Percentiles rank a stretch among this genome's conserved stretches.
These are phyloP conservation scores for Lactifluus rugatus DNA, from an alignment of 768 basidiomycete genomes.

Conservation along the genomic window DNA sequence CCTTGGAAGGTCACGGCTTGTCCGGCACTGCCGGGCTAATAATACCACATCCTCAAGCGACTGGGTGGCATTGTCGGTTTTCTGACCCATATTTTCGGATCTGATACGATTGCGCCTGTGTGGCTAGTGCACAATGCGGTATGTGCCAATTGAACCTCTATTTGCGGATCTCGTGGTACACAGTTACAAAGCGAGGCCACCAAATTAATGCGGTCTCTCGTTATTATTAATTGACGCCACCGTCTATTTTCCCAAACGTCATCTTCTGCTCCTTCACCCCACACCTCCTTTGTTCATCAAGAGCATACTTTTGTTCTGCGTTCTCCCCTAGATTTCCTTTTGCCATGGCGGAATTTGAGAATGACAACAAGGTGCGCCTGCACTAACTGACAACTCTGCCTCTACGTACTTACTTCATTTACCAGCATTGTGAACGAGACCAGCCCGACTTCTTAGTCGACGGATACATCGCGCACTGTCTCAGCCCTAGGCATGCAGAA, in stretches of 20 bases:
- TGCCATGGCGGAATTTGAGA: neutral
- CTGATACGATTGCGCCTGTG: neutral
- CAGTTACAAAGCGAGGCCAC: neutral
- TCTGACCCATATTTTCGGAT: neutral
- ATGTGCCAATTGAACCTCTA: neutral
- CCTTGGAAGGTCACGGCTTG: neutral
- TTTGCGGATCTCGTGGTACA: neutral
- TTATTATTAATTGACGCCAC: neutral
- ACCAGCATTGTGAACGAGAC: neutral
- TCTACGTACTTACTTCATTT: neutral
- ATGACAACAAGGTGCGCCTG: neutral
- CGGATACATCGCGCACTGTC: neutral
- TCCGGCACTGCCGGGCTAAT: neutral
- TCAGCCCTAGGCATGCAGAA: neutral
- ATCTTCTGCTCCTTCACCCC: neutral
- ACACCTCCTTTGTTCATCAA: neutral
- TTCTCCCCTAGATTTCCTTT: neutral
- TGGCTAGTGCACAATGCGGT: neutral
- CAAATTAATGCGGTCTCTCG: neutral
- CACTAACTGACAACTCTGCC: neutral
- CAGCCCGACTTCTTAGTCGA: conserved; percentile 6
- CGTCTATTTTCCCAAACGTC: neutral
- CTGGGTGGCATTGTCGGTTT: neutral
- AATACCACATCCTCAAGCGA: neutral
- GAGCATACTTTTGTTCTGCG: neutral